These are phyloP conservation scores for Hymenoscyphus salicellus DNA, from an alignment of 2,329 filamentous ascomycete species.

Conservation along the genomic window DNA sequence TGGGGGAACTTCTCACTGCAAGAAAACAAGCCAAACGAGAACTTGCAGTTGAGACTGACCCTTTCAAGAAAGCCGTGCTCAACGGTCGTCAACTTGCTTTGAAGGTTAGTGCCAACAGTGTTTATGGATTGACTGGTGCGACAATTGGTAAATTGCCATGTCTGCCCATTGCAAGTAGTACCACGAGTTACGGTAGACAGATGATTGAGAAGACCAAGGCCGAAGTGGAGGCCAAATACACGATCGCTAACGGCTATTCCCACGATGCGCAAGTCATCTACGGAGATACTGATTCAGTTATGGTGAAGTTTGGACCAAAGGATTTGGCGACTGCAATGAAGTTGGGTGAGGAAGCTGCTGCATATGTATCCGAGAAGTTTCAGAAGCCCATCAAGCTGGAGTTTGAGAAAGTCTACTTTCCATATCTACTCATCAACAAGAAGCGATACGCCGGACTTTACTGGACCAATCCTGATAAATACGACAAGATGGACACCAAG, in stretches of 20 bases:
- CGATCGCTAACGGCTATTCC: constrained; percentile 87
- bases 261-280: constrained; percentile 98
- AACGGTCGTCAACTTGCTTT: constrained; percentile 95
- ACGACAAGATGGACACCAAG: constrained; percentile 99
- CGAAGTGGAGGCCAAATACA: constrained; percentile 90
- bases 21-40: constrained; percentile 94
- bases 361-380: constrained; percentile 87
- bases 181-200: constrained; percentile 92
- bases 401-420: constrained; percentile 98
- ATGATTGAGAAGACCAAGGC: constrained; percentile 99
- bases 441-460: constrained; percentile 98
- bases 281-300: constrained; percentile 98
- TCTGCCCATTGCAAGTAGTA: constrained; percentile 91
- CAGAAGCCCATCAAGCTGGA: constrained; percentile 97
- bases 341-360: constrained; percentile 86
- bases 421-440: constrained; percentile 98
- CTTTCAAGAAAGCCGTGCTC: constrained; percentile 95
- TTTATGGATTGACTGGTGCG: constrained; percentile 95
- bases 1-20: constrained; percentile 87
- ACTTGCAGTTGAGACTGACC: constrained; percentile 81
- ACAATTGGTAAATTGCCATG: constrained; percentile 95
- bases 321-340: constrained; percentile 89
- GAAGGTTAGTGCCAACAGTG: constrained; percentile 96
- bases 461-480: constrained; percentile 92
- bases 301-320: constrained; percentile 95